A percentile compares a stretch with the other conserved stretches of the same genome.
Conservation (phyloP, 768 basidiomycete genomes). For the Suillus variegatus region DNA sequence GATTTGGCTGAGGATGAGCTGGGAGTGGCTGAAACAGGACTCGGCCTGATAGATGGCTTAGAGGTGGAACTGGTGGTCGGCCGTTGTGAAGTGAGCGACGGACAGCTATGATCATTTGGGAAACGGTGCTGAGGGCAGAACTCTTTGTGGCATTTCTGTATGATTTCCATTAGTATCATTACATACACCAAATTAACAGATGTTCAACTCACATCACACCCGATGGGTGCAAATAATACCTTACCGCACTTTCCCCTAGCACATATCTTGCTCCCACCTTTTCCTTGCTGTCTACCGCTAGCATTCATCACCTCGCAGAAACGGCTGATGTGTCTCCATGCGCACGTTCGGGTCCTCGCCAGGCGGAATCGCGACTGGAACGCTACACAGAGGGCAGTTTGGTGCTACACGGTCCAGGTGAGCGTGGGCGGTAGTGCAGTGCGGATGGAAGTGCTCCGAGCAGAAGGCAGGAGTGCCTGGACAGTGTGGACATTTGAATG, state of each 20-base stretch:
- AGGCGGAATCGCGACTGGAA: slow-evolving; percentile 71
- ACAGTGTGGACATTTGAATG: slow-evolving; percentile 87
- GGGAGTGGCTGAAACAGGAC: slow-evolving; percentile 16
- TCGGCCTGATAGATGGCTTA: not conserved
- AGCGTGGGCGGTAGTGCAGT: slow-evolving; percentile 62
- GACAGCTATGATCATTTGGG: slow-evolving; percentile 69
- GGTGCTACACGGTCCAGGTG: slow-evolving; percentile 75
- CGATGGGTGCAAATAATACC: slow-evolving; percentile 71
- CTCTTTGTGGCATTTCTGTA: slow-evolving; percentile 66
- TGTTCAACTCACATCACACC: slow-evolving; percentile 61
- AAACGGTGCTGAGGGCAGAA: slow-evolving; percentile 83
- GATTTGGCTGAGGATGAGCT: slow-evolving; percentile 17
- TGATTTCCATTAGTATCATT: not conserved
- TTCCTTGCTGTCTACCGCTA: slow-evolving; percentile 34
- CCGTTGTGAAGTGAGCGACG: slow-evolving; percentile 19
- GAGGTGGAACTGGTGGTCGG: not conserved
- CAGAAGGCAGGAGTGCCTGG: slow-evolving; percentile 55
- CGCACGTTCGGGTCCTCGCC: slow-evolving; percentile 80
- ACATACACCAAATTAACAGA: not conserved
- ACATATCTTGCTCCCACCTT: slow-evolving; percentile 55
- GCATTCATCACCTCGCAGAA: slow-evolving; percentile 76
- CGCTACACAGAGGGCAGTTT: slow-evolving; percentile 76
- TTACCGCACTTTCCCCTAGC: slow-evolving; percentile 68
- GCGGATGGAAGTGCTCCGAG: slow-evolving; percentile 73
- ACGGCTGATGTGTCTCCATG: slow-evolving; percentile 74